These are phyloP conservation scores for Rhizopogon vesiculosus DNA, from an alignment of 768 basidiomycete species.

Conservation along the genomic window DNA sequence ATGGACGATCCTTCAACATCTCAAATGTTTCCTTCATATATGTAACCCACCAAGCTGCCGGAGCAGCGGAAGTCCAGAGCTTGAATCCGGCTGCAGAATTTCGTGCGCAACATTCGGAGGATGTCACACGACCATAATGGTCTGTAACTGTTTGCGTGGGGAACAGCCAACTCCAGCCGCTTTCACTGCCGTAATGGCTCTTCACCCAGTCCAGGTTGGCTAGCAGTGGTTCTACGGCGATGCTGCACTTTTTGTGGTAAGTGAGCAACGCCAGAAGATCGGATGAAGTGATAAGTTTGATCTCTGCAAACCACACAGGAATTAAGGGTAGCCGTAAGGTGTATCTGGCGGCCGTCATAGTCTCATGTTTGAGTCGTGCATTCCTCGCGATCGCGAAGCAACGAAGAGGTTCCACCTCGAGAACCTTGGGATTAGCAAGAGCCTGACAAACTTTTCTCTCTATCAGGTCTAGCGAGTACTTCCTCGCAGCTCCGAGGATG, in stretches of 20 bases:
- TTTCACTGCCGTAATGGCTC: not conserved
- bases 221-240: not conserved
- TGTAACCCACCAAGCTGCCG: conserved; percentile 2
- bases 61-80: not conserved
- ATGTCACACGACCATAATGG: too few relatives aligned
- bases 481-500: conserved; percentile 32
- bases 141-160: too few relatives aligned
- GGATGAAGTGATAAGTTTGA: conserved; percentile 16
- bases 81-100: not conserved
- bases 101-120: not conserved
- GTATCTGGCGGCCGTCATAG: conserved; percentile 15
- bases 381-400: conserved; percentile 23
- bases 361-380: conserved; percentile 15
- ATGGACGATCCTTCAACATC: conserved; percentile 1
- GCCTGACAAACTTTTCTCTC: conserved; percentile 16
- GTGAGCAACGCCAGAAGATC: conserved; percentile 13
- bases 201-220: not conserved
- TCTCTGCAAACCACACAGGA: conserved; percentile 12
- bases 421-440: conserved; percentile 9
- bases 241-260: conserved; percentile 5
- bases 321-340: conserved; percentile 19
- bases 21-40: conserved; percentile 4
- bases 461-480: conserved; percentile 36
- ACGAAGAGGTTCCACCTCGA: conserved; percentile 15
- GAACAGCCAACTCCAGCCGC: not conserved